Evolutionary conservation across 2,329 filamentous ascomycete species (phyloP), one percentile per base, ranked within the genome.

Genomic region (Alternaria sp.): DNA sequence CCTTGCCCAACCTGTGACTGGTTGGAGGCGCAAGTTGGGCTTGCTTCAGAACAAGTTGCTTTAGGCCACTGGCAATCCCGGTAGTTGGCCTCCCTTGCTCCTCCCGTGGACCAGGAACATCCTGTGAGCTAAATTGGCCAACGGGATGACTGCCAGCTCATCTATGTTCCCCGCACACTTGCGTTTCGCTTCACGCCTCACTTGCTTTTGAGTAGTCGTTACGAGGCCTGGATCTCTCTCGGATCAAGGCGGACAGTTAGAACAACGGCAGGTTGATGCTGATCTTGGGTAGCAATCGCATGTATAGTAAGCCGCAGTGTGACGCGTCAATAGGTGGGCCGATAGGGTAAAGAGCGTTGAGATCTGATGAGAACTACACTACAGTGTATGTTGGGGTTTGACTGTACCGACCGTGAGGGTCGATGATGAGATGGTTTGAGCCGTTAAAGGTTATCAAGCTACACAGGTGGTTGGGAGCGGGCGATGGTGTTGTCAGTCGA

Each of bases 101-200:
- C 25, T n/a, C n/a, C 59, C 36, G 13, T 47, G 36, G 28, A 52
- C 59, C 26, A 44, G 59, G 59, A 62, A 58, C 55, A 62, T 40
- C 36, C 54, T 62, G 47, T 49, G 11, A 53, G 26, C 45, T 23
- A 40, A 28, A 32, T 26, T 45, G 30, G 28, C 47, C 46, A 62
- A 58, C 55, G 21, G 40, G 55, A n/a, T 26, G 30, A 25, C 43
- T 52, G 54, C 40, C 59, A 58, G 30, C 40, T 58, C 54, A 58
- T 36, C 40, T 58, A 13, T 19, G 45, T 62, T 62, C 59, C 59
- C 59, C 59, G 59, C 59, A 62, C 55, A 62, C 55, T 58, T 62
- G 59, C 54, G 54, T 58, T 46, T 47, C 46, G 30, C 47, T 58
- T 44, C 32, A 54, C 36, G 53, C 46, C 40, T 61, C 53, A 61